phyloP scores from a whole-genome alignment of 2,329 filamentous ascomycete species.

The Chaetomium olivaceum region DNA sequence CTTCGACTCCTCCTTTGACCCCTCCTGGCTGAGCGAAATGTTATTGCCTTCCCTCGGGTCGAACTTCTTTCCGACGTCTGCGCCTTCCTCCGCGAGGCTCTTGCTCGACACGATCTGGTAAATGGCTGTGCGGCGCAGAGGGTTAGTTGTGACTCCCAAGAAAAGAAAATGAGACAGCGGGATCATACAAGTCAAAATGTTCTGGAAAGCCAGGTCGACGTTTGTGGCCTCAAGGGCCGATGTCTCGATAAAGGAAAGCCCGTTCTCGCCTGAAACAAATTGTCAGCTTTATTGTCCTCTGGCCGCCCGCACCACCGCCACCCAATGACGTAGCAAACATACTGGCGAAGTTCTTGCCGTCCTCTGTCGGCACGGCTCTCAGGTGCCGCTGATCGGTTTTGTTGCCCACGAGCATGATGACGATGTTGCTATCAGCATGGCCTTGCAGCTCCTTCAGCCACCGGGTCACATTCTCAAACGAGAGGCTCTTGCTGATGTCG shows the following conservation, averaged over 20 bases:
- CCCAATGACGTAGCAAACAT: slow-evolving; percentile 36
- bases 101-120: slow-evolving; percentile 99
- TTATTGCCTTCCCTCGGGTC: slow-evolving; percentile 63
- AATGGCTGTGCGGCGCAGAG: slow-evolving; percentile 69
- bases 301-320: background rate
- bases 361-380: slow-evolving; percentile 93
- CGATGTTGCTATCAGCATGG: slow-evolving; percentile 97
- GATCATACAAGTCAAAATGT: slow-evolving; percentile 89
- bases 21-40: slow-evolving; percentile 81
- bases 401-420: slow-evolving; percentile 99
- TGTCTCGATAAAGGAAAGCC: slow-evolving; percentile 98
- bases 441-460: slow-evolving; percentile 99
- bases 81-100: slow-evolving; percentile 87
- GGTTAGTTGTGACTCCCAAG: slow-evolving; percentile 10
- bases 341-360: slow-evolving; percentile 98
- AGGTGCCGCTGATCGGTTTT: slow-evolving; percentile 99
- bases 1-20: slow-evolving; percentile 30
- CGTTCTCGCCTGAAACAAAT: slow-evolving; percentile 76
- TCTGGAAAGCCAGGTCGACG: slow-evolving; percentile 98
- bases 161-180: background rate
- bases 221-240: slow-evolving; percentile 98
- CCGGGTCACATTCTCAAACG: slow-evolving; percentile 97
- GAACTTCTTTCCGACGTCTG: slow-evolving; percentile 70
- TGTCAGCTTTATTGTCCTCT: slow-evolving; percentile 30
- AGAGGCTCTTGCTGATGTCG: slow-evolving; percentile 99